A percentile compares a stretch with the other conserved stretches of the same genome.
Conservation (phyloP, 2,329 filamentous ascomycete species). For the Lachnellula occidentalis region DNA sequence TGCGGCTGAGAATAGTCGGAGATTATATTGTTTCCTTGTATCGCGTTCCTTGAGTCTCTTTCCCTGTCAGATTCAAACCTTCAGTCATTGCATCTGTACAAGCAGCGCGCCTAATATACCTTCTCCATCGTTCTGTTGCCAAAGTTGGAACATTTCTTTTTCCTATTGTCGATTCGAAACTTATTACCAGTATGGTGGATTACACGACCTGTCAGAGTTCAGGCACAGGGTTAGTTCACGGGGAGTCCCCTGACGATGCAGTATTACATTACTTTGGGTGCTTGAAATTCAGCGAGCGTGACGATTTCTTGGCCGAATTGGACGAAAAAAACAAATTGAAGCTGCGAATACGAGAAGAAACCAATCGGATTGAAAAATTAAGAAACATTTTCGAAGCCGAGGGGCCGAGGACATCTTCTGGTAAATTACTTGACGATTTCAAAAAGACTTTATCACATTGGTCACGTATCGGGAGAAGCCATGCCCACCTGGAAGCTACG, state of each 20-base stretch:
- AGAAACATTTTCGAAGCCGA: slow-evolving; percentile 1
- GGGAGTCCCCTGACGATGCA: neutral
- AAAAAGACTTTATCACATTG: neutral
- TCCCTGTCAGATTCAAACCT: neutral
- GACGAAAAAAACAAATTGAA: neutral
- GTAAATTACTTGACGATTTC: neutral
- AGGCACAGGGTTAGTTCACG: neutral
- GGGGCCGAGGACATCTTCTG: neutral
- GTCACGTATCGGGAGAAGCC: neutral
- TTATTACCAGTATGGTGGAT: neutral
- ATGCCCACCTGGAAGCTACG: neutral
- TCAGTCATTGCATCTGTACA: neutral
- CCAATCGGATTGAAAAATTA: neutral
- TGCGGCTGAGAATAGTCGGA: neutral
- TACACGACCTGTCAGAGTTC: neutral
- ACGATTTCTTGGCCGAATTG: neutral
- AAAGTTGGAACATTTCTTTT: neutral
- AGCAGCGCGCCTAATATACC: neutral
- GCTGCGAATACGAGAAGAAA: neutral
- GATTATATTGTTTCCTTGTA: neutral
- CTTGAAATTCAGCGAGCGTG: neutral
- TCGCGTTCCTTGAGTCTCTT: neutral
- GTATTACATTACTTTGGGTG: slow-evolving; percentile 5
- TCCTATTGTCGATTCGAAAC: neutral
- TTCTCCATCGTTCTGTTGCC: neutral